phyloP scores from a whole-genome alignment of 2,329 filamentous ascomycete species.

The Pyrenophora seminiperda region DNA sequence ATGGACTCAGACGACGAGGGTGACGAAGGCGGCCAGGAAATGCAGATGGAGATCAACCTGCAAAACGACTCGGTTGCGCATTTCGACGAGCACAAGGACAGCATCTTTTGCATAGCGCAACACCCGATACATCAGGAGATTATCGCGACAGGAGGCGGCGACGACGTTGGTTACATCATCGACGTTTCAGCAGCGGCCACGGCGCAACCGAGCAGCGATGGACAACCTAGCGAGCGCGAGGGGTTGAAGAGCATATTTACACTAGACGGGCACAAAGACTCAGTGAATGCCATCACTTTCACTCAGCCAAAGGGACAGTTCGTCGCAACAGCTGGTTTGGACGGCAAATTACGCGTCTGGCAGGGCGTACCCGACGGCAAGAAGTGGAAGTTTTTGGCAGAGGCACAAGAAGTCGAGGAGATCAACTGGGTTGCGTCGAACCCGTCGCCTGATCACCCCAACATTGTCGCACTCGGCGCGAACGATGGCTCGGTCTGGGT shows the following conservation, averaged over 20 bases:
- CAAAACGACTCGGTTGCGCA: conserved; percentile 93
- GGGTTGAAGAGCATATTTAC: conserved; percentile 70
- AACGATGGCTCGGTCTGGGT: conserved; percentile 95
- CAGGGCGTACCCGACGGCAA: conserved; percentile 57
- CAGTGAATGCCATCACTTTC: conserved; percentile 84
- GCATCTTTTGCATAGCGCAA: conserved; percentile 92
- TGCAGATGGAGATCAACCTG: conserved; percentile 71
- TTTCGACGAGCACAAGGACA: conserved; percentile 89
- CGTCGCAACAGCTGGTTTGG: conserved; percentile 83
- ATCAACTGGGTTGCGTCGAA: conserved; percentile 88
- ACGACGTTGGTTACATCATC: conserved; percentile 86
- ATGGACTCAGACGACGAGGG: conserved; percentile 79
- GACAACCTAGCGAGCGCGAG: conserved; percentile 61
- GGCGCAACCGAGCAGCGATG: conserved; percentile 65
- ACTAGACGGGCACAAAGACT: conserved; percentile 90
- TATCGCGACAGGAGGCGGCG: conserved; percentile 84
- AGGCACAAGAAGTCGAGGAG: conserved; percentile 89
- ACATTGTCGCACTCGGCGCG: conserved; percentile 85
- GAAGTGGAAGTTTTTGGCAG: conserved; percentile 70
- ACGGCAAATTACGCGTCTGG: conserved; percentile 80
- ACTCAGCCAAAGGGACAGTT: conserved; percentile 83
- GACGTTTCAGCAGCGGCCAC: conserved; percentile 69
- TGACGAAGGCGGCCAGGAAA: conserved; percentile 58
- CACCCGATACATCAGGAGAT: conserved; percentile 80
- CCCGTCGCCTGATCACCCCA: conserved; percentile 71